Evolutionary conservation across 768 basidiomycete genomes (phyloP), one percentile per base, ranked within the genome.

Genomic region (Cystobasidiopsis lactophilus): DNA sequence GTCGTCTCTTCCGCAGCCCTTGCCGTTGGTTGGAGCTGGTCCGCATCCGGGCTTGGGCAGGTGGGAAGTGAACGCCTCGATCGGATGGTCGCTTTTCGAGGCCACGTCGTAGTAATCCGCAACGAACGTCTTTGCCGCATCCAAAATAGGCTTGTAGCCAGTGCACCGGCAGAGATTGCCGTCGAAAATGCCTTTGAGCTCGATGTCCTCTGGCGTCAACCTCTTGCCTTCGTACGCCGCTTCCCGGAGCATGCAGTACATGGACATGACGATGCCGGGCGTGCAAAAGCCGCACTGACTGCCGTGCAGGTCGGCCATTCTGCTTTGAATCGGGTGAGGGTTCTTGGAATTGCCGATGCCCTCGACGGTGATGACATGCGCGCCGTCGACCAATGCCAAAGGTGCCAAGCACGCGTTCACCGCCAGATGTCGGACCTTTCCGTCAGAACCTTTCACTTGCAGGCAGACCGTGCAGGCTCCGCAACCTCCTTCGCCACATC

Each of bases 371-470:
- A 63, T 56, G 45, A 61, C 51, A 26, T 63, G 62, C 30, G 55
- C 56, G 3, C 62, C 62, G 35, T 61, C 60, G 13, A 61, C 56
- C 9, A 47, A 45, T 40, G 60, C 46, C 16, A 63, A 53, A 1
- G 62, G 62, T 21, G 60, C 57, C 10, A 63, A 52, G 37, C 62
- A 63, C 2, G 62, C 60, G 47, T 63, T 63, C 51, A 61, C 52
- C 13, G 58, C 53, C 18, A 52, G 51, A 50, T 63, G 61, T 14
- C 43, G 38, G 33, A 53, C 29, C 9, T 37, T 5, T 16, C 43
- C 38, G 0, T 50, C 9, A 7, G 33, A 7, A 16, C 16, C 33
- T 16, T 35, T 35, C 7, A 16, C 16, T 11, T 35, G 31, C 16
- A 51, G 30, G 29, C 50, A 47, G 35, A 57, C 58, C n/a, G 57